Conservation (phyloP, 768 basidiomycete genomes). For the Lactifluus subvellereus region DNA sequence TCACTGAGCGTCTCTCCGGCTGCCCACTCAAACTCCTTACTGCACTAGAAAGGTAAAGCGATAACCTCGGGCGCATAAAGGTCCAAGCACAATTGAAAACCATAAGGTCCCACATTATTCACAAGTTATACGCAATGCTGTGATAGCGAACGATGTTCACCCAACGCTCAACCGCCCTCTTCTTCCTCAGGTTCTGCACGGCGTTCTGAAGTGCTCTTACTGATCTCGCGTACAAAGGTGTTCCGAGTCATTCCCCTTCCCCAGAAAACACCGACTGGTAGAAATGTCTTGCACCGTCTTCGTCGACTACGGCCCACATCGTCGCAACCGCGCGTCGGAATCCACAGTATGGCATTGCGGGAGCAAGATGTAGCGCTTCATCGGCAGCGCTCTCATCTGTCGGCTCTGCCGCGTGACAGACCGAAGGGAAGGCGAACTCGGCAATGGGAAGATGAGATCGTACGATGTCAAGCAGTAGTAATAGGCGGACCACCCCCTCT, state of each 20-base stretch:
- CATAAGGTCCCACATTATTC: too few species aligned
- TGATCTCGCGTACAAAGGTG: too few species aligned
- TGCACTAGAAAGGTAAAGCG: too few species aligned
- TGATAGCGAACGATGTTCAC: background rate
- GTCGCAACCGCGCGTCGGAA: too few species aligned
- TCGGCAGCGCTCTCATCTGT: background rate
- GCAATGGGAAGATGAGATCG: background rate
- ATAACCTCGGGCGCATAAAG: too few species aligned
- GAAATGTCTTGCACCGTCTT: background rate
- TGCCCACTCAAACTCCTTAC: too few species aligned
- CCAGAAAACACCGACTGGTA: background rate
- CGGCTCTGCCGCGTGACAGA: background rate
- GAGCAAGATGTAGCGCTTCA: background rate
- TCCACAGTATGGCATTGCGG: too few species aligned
- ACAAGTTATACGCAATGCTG: too few species aligned
- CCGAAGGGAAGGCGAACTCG: background rate
- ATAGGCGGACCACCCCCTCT: too few species aligned
- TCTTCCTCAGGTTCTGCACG: background rate
- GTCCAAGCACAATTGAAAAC: too few species aligned
- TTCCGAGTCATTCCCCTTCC: background rate
- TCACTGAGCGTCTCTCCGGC: too few species aligned
- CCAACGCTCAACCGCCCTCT: background rate
- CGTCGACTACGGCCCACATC: background rate
- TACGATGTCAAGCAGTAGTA: too few species aligned
- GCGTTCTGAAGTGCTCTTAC: background rate